Percentiles rank a stretch among this genome's conserved stretches.
phyloP scores from a whole-genome alignment of 495 filamentous ascomycete genomes.

The Geoglossum glabrum region DNA sequence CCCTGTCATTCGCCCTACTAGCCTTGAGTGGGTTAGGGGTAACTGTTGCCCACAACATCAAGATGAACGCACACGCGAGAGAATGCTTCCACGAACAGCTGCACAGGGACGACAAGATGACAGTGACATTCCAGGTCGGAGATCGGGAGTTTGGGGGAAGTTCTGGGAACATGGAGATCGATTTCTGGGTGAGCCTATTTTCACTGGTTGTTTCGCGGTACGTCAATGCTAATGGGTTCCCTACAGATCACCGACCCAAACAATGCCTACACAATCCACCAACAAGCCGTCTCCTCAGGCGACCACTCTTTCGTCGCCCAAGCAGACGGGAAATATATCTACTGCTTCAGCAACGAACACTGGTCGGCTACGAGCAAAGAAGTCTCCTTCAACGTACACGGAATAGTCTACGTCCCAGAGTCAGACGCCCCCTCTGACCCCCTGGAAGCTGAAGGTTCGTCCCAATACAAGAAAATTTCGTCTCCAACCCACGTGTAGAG shows the following conservation, averaged over 20 bases:
- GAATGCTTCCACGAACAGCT: conserved; percentile 96
- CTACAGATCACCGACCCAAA: conserved; percentile 66
- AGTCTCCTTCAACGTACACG: conserved; percentile 96
- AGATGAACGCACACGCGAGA: conserved; percentile 69
- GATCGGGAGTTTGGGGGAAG: conserved; percentile 91
- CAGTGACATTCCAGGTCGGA: conserved; percentile 93
- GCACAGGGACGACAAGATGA: conserved; percentile 92
- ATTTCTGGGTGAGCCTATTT: conserved; percentile 69
- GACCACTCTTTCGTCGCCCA: conserved; percentile 82
- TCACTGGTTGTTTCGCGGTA: conserved; percentile 3
- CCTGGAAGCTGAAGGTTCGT: conserved; percentile 69
- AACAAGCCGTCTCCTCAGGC: conserved; percentile 64
- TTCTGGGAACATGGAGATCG: conserved; percentile 84
- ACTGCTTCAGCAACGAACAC: conserved; percentile 98
- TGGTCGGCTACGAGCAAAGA: conserved; percentile 86
- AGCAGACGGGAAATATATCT: conserved; percentile 71
- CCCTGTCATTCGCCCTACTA: conserved; percentile 35
- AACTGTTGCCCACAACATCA: conserved; percentile 75
- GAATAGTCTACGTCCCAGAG: conserved; percentile 92
- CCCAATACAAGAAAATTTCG: no score
- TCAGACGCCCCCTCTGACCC: conserved; percentile 68
- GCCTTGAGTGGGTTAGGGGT: conserved; percentile 39
- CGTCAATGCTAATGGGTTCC: no score
- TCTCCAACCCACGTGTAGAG: no score
- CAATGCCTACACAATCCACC: conserved; percentile 50